Evolutionary conservation across 805 yeast genomes (phyloP), one percentile per base, ranked within the genome.

Genomic region (Wickerhamiella slavikovae): DNA sequence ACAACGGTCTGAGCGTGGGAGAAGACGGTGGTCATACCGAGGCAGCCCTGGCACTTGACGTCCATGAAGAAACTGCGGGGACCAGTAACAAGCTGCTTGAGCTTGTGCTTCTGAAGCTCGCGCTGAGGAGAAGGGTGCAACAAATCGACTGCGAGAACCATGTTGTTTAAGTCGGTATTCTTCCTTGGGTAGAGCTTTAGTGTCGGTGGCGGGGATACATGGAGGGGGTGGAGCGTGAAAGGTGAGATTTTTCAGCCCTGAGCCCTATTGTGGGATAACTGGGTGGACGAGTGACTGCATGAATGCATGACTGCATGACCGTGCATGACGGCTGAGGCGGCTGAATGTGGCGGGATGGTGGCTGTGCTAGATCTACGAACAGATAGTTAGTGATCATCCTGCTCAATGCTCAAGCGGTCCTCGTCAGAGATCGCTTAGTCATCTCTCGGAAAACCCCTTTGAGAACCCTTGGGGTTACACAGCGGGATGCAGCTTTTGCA

Each of bases 21-120:
- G 77, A 89, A 89, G 48, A 89, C 96, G 49, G 95, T 85, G 64
- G 98, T 82, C 69, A 89, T 89, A 74, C 74, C 77, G 61, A 85
- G 71, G 70, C 99, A 89, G 54, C 98, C 96, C 64, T 92, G 96
- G 66, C 98, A 89, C 66, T 85, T 89, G 52, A 89, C 98, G 59
- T 89, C 99, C 94, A 89, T 83, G 77, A 89, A 89, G 74, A 68
- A 89, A 38, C 96, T 83, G 75, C 96, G 79, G 64, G 99, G 99
- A 42, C 77, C 60, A 62, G 85, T 94, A 49, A 89, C 99, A 57
- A 89, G 76, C 55, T 77, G 72, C 82, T 85, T 89, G 58, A 83
- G 71, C 68, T 89, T 89, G 80, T 89, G 93, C 64, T 83, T 72
- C 65, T 71, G 74, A 54, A 82, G 83, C 74, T 89, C 99, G 50